Evolutionary conservation across 176 grass and related monocot genomes (phyloP), one percentile per base, ranked within the genome.

Genomic region (Juncus inflexus): DNA sequence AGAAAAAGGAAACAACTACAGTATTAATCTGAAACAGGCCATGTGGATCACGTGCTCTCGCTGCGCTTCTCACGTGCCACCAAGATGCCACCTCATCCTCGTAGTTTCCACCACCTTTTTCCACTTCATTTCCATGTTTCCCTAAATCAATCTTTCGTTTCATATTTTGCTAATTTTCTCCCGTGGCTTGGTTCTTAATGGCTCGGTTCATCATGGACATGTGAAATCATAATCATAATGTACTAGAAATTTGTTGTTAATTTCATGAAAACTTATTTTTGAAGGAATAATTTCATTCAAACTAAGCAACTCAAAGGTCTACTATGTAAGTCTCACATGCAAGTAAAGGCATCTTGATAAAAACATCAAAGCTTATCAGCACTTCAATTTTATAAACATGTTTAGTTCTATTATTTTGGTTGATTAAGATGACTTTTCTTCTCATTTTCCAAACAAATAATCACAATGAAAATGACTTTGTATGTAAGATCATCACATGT

Each of bases 81-180:
- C 39, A 52, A 59, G 40, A 71, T 71, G 68, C 68, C 53, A 60
- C 68, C 68, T 59, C 68, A 71, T 60, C 68, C 52, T 59, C 67
- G 37, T 58, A 58, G 67, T 70, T 70, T 70, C 52, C 67, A 43
- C 67, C 50, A 55, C 52, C 51, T 70, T 58, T 58, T 70, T 35
- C 40, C 53, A 54, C 1, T 28, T 28, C 19, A 28, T 28, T 28
- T 28, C 67, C 38, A 58, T 71, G 37, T 58, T 56, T 58, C 54
- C 67, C 65, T 69, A 40, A 69, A 40, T 38, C 19, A 12, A 28
- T 28, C 19, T 28, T 28, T 28, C 1, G 19, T 28, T 28, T 28
- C 19, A 28, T 28, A 28, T 28, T 28, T 28, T 28, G 0, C 19
- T 28, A 28, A 28, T 28, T 28, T 28, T 28, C 19, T 28, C 19